A percentile compares a stretch with the other conserved stretches of the same genome.
These are phyloP conservation scores for Capsella rubella DNA, from an alignment of 441 rosid species.

Conservation along the genomic window DNA sequence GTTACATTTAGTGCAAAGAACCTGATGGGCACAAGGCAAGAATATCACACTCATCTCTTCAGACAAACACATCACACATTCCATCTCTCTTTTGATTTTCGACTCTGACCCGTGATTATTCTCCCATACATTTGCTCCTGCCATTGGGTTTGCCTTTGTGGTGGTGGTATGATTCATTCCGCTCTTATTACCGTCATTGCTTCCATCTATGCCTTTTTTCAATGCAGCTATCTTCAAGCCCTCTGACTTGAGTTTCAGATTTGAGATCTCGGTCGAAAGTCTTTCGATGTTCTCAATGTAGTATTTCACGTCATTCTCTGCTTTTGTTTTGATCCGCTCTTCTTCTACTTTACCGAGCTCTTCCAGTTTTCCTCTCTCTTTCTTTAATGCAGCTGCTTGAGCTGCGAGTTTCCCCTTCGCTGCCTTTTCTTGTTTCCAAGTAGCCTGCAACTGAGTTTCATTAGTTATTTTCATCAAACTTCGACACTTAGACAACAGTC, in stretches of 20 bases:
- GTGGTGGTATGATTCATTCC: constrained; percentile 32
- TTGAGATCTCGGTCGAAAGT: constrained; percentile 81
- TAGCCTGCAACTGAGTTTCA: constrained; percentile 65
- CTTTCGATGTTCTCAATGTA: constrained; percentile 70
- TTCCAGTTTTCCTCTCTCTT: constrained; percentile 75
- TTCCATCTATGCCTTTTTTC: constrained; percentile 75
- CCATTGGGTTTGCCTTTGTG: constrained; percentile 20
- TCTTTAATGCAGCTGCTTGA: constrained; percentile 60
- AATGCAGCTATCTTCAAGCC: constrained; percentile 84
- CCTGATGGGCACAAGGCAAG: constrained; percentile 94
- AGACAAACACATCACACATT: constrained; percentile 99
- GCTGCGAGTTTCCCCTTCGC: constrained; percentile 60
- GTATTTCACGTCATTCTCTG: constrained; percentile 66
- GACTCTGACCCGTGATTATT: constrained; percentile 46
- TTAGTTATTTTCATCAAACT: constrained; percentile 26
- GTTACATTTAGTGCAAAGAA: constrained; percentile 81
- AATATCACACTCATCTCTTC: constrained; percentile 94
- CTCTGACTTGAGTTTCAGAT: constrained; percentile 77
- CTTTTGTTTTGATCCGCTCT: constrained; percentile 64
- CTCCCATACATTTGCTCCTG: constrained; percentile 30
- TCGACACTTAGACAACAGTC: constrained; percentile 14
- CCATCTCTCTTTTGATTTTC: constrained; percentile 88
- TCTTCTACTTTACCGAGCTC: constrained; percentile 69
- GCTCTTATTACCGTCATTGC: constrained; percentile 54
- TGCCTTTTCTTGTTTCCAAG: constrained; percentile 80